Conservation (phyloP, 768 basidiomycete species). For the Trametes sanguinea region DNA sequence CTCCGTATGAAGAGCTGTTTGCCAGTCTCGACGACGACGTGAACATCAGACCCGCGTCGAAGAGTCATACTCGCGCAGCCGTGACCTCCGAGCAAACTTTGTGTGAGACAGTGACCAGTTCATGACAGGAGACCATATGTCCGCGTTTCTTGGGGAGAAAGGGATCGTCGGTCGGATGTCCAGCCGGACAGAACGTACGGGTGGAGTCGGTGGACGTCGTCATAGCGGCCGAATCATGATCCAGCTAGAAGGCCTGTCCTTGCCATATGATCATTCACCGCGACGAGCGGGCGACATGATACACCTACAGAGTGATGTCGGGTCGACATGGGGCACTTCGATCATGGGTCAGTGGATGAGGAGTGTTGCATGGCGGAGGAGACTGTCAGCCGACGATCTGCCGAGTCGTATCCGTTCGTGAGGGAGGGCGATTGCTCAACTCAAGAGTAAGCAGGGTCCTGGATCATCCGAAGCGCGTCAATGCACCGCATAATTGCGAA, state of each 20-base stretch:
- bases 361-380: neutral
- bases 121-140: too few species aligned
- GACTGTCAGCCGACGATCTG: constrained; percentile 9
- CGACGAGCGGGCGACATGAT: neutral
- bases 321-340: neutral
- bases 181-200: too few species aligned
- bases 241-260: neutral
- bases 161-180: too few species aligned
- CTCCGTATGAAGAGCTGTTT: neutral
- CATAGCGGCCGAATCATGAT: too few species aligned
- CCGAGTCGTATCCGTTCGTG: constrained; percentile 11
- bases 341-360: neutral
- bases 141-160: too few species aligned
- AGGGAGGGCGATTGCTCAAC: neutral
- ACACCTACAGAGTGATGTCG: neutral
- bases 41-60: too few species aligned
- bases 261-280: neutral
- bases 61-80: too few species aligned
- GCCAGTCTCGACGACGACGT: too few species aligned
- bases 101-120: too few species aligned
- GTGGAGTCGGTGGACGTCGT: neutral
- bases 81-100: too few species aligned
- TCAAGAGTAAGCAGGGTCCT: neutral
- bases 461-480: constrained; percentile 1
- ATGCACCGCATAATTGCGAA: constrained; percentile 8